Evolutionary conservation across 129 eudicot genomes (phyloP), one percentile per base, ranked within the genome.

Genomic region (Helianthus annuus): DNA sequence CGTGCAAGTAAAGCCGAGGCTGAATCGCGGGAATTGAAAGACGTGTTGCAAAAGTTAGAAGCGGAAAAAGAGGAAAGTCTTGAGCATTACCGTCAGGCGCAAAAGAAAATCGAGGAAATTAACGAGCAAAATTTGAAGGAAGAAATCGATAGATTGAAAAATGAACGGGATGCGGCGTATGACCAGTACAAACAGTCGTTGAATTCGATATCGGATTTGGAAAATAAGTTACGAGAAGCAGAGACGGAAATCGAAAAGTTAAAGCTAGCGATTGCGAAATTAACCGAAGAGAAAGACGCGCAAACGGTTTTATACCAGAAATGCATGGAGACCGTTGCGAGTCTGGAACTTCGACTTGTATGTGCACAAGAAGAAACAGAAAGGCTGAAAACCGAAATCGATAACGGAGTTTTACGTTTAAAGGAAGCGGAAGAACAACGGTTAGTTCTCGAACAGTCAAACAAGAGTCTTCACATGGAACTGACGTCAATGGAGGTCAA

Each of bases 381-480:
- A 66, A 80, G 81, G 45, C 88, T 94, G 17, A 85, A 81, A 7
- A 71, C 29, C 2, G 98, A 94, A 83, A 76, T 94, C 6, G 80
- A 87, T 6, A 80, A 64, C 15, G 87, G 93, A 64, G 80, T 76
- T 64, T 78, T 84, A 38, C 85, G 77, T 69, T 68, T 94, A 42
- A 88, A 85, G 75, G 89, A 72, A 40, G 83, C 88, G 9, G 98
- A 90, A 80, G 97, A 94, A 82, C 87, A 76, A 52, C 81, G 96
- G 6, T 22, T 72, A 1, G 49, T 68, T 75, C 80, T 90, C 66
- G 96, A 90, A 74, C 84, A 64, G 62, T 83, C 96, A 34, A 90
- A 94, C 77, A 70, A 75, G 68, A 82, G 85, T 48, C 92, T 94
- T 80, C 90, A 81, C 29, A 17, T 77, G 42, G 96, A 93, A 71